These are phyloP conservation scores for Cochlearia excelsa DNA, from an alignment of 345 rosid species.

Conservation along the genomic window DNA sequence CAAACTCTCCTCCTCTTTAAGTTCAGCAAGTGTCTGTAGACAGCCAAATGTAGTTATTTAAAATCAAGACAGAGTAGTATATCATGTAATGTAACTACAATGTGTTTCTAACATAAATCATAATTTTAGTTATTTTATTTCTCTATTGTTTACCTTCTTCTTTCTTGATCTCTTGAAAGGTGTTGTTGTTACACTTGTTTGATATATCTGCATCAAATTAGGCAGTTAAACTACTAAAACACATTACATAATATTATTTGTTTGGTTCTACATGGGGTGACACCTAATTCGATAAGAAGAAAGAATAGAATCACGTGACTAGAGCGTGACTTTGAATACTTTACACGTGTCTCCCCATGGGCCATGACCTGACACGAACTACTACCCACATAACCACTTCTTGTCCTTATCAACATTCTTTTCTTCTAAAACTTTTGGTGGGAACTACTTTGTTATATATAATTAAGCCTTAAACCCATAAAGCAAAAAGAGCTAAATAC, in stretches of 20 bases:
- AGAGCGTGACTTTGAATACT: no score
- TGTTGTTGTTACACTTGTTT: slow-evolving; percentile 35
- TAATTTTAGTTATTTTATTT: no score
- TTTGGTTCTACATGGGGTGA: neutral
- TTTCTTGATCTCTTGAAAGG: slow-evolving; percentile 58
- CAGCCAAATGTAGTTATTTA: slow-evolving; percentile 19
- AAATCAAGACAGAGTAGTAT: neutral
- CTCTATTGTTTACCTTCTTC: slow-evolving; percentile 49
- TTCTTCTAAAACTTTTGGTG: slow-evolving; percentile 7
- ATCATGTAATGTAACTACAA: neutral
- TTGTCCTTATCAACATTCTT: slow-evolving; percentile 14
- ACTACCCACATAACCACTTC: slow-evolving; percentile 24
- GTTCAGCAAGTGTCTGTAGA: slow-evolving; percentile 68
- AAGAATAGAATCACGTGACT: no score
- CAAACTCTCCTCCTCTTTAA: slow-evolving; percentile 61
- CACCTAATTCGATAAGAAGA: no score
- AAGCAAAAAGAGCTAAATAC: neutral
- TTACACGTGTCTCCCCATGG: no score
- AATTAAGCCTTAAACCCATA: slow-evolving; percentile 1
- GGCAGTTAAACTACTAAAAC: no score
- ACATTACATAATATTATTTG: slow-evolving; percentile 1
- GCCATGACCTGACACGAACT: no score
- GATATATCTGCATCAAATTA: slow-evolving; percentile 37
- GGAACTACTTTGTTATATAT: no score
- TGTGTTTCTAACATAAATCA: neutral